Evolutionary conservation across 1,284 basidiomycete species (phyloP), one percentile per base, ranked within the genome.

Genomic region (Ceratobasidium sp.): DNA sequence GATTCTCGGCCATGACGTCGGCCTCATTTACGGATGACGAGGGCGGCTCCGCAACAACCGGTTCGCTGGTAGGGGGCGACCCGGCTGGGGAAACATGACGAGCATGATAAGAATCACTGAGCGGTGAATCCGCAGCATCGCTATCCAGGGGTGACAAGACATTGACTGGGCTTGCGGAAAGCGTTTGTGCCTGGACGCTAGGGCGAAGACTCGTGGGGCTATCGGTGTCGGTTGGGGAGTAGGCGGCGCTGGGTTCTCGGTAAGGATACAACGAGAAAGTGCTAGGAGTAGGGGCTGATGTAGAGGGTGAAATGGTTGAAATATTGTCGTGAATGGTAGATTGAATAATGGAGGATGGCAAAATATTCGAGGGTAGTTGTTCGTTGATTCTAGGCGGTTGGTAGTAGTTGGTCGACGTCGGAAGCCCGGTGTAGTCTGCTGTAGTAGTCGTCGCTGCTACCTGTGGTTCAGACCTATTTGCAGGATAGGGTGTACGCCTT

Each of bases 121-220:
- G 61, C 33, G 73, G 73, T 23, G 73, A 75, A 42, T 75, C 73
- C n/a, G 73, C 73, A 26, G 48, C 50, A 40, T 75, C 73, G 62
- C 73, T 65, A n/a, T 56, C 73, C 23, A 75, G 38, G 7, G 59
- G 5, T 20, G 73, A 75, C 15, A 75, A 20, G 9, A 65, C 62
- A 17, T 61, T 75, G 15, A 48, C 61, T 5, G 73, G 73, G 28
- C 73, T 75, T 17, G 73, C 61, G 23, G 73, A 75, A 6, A 65
- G 26, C 33, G 65, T 61, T 23, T 33, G 38, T 10, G n/a, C 23
- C 20, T 64, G 61, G 13, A 20, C 17, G 33, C 15, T 56, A 23
- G 61, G 73, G n/a, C 54, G 33, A 23, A 65, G 73, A 56, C 62
- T 65, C 3, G 61, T 54, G 28, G 73, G 48, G 40, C 73, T 75